A percentile compares a stretch with the other conserved stretches of the same genome.
These are phyloP conservation scores for Ogataea corticis DNA, from an alignment of 805 yeast genomes.

Conservation along the genomic window DNA sequence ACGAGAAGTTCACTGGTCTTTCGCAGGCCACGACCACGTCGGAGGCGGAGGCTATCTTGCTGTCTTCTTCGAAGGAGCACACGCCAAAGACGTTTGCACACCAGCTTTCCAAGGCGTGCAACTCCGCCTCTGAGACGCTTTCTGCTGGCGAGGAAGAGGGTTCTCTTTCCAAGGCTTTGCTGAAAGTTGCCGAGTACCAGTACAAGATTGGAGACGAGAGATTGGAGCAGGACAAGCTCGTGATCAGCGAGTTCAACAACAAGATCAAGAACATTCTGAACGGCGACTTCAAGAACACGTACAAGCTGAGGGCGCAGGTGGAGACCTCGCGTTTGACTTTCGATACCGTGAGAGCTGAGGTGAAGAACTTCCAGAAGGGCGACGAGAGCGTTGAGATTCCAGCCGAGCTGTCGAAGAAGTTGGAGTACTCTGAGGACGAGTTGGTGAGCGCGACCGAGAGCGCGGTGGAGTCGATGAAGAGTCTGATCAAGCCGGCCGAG, in stretches of 20 bases:
- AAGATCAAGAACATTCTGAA: conserved; percentile 54
- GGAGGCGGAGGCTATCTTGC: conserved; percentile 61
- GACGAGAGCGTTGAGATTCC: conserved; percentile 42
- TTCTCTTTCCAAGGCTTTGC: conserved; percentile 54
- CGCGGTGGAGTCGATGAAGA: conserved; percentile 80
- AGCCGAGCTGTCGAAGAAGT: conserved; percentile 52
- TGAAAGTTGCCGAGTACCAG: conserved; percentile 56
- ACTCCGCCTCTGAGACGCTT: conserved; percentile 49
- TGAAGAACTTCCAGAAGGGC: conserved; percentile 38
- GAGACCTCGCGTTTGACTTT: conserved; percentile 69
- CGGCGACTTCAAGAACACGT: conserved; percentile 60
- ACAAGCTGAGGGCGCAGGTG: conserved; percentile 63
- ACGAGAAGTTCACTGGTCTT: conserved; percentile 57
- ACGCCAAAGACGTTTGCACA: conserved; percentile 75
- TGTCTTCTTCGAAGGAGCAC: conserved; percentile 34
- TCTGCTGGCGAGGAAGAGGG: conserved; percentile 37
- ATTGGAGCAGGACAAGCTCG: conserved; percentile 65
- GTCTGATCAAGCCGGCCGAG: conserved; percentile 66
- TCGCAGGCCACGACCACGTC: conserved; percentile 65
- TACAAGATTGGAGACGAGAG: conserved; percentile 66
- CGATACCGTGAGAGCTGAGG: conserved; percentile 66
- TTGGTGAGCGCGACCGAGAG: conserved; percentile 74
- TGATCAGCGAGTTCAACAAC: conserved; percentile 58
- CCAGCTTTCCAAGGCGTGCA: conserved; percentile 60
- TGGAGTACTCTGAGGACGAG: conserved; percentile 69